Percentiles rank a stretch among this genome's conserved stretches.
These are phyloP conservation scores for Hyphodiscus hymeniophilus DNA, from an alignment of 495 filamentous ascomycete species.

Conservation along the genomic window DNA sequence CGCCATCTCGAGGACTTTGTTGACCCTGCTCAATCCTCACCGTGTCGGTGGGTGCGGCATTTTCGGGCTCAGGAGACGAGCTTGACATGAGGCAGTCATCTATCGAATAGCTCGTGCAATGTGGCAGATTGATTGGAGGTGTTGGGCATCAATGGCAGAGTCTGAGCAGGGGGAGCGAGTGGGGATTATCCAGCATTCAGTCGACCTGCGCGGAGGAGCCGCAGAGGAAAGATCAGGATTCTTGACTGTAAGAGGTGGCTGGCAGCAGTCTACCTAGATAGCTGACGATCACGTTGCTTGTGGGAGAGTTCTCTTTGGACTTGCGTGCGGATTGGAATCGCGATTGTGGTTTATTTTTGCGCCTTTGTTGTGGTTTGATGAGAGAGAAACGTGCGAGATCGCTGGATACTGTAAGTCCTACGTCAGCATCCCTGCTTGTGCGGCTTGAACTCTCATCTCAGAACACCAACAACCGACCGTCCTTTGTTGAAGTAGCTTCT, in stretches of 20 bases:
- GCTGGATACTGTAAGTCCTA: too few species aligned
- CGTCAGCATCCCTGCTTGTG: too few species aligned
- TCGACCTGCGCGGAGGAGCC: slow-evolving; percentile 7
- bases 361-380: too few species aligned
- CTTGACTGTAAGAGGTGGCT: not conserved
- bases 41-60: slow-evolving; percentile 22
- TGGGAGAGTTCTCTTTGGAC: not conserved
- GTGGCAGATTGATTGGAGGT: slow-evolving; percentile 19
- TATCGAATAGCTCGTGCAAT: slow-evolving; percentile 21
- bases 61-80: slow-evolving; percentile 21
- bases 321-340: too few species aligned
- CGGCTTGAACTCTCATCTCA: too few species aligned
- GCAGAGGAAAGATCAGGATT: not conserved
- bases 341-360: too few species aligned
- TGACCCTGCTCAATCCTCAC: slow-evolving; percentile 16
- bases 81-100: slow-evolving; percentile 25
- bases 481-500: too few species aligned
- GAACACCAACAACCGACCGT: too few species aligned
- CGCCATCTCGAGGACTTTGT: slow-evolving; percentile 13
- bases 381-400: too few species aligned
- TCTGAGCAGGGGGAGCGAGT: not conserved
- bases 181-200: not conserved
- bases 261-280: not conserved
- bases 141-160: slow-evolving; percentile 16
- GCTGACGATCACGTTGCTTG: slow-evolving; percentile 11